Percentiles rank a stretch among this genome's conserved stretches.
These are phyloP conservation scores for Colletotrichum sp. DNA, from an alignment of 2,329 filamentous ascomycete genomes.

Conservation along the genomic window DNA sequence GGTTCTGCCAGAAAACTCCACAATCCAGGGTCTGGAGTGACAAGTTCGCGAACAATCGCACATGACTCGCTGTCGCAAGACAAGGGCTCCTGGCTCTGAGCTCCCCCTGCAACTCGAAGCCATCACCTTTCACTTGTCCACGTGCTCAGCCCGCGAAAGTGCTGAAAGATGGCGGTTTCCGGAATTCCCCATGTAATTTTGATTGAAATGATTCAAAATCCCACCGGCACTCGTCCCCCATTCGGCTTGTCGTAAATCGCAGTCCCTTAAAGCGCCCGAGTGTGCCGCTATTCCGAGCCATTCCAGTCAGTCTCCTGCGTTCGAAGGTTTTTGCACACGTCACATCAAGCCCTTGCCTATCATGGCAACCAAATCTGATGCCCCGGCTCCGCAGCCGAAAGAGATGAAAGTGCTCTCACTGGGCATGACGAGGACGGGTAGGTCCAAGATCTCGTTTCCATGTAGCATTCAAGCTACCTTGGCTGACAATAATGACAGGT, in stretches of 20 bases:
- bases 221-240: not conserved
- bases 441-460: not conserved
- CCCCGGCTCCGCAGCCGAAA: not conserved
- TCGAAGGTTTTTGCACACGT: not conserved
- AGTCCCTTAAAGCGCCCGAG: not conserved
- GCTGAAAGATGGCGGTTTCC: not conserved
- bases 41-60: not conserved
- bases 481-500: not conserved
- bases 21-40: not conserved
- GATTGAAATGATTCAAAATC: not conserved
- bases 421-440: slow-evolving; percentile 35
- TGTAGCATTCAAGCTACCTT: not conserved
- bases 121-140: not conserved
- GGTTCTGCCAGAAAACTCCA: not conserved
- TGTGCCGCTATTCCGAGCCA: not conserved
- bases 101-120: not conserved
- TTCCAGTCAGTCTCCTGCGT: not conserved
- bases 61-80: not conserved
- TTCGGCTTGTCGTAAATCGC: not conserved
- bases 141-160: not conserved
- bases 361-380: not conserved
- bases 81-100: not conserved
- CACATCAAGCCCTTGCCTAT: not conserved
- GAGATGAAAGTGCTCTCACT: slow-evolving; percentile 34
- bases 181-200: not conserved